A percentile compares a stretch with the other conserved stretches of the same genome.
Conservation (phyloP, 305 asterid genomes). For the Solanum hybrid region DNA sequence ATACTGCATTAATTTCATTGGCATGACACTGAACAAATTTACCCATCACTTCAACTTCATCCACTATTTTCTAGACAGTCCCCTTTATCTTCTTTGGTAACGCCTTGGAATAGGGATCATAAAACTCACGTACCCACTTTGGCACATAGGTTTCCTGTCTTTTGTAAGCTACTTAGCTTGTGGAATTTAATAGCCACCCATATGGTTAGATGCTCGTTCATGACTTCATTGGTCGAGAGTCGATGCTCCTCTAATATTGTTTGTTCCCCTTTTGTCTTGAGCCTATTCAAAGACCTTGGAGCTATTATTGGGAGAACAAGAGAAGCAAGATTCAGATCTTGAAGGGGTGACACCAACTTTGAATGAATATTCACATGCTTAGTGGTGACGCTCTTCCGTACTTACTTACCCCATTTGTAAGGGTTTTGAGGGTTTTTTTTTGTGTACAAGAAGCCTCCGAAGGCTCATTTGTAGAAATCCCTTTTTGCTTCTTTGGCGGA, state of each 20-base stretch:
- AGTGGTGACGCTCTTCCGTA: background rate
- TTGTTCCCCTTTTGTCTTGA: background rate
- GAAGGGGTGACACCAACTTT: background rate
- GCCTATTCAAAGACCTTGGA: background rate
- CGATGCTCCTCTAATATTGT: background rate
- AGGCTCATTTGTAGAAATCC: background rate
- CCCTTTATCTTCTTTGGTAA: background rate
- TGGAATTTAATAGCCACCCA: background rate
- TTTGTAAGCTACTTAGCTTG: background rate
- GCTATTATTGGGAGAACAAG: background rate
- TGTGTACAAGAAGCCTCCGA: background rate
- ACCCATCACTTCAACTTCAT: background rate
- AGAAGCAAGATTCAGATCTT: background rate
- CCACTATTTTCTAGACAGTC: background rate
- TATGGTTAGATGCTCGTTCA: background rate
- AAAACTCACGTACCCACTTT: no score
- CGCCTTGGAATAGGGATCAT: background rate
- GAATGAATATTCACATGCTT: background rate
- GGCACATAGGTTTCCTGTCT: background rate
- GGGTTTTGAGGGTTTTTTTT: background rate
- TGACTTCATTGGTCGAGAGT: background rate
- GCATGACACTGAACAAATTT: background rate
- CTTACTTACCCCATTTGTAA: background rate
- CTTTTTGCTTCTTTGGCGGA: background rate
- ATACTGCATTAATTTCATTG: background rate